phyloP scores from a whole-genome alignment of 2,329 filamentous ascomycete species.

The Pseudocercospora cruenta region DNA sequence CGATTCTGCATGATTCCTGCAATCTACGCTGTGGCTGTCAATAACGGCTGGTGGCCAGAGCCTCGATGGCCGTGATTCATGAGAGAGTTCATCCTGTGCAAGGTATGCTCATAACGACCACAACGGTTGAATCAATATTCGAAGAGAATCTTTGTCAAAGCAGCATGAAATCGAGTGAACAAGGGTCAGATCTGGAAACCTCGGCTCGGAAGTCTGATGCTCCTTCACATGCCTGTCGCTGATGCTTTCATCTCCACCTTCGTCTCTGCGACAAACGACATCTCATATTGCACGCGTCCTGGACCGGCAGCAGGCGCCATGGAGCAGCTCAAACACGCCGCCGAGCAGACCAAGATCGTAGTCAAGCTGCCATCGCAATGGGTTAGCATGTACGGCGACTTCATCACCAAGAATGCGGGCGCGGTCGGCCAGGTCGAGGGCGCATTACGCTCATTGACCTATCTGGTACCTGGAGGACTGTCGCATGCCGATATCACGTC shows the following conservation, averaged over 20 bases:
- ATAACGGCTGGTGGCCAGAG: neutral
- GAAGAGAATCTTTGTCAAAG: neutral
- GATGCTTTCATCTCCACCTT: neutral
- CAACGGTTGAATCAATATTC: neutral
- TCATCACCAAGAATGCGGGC: conserved; percentile 92
- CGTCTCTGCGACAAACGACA: neutral
- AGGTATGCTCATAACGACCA: neutral
- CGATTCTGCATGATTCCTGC: conserved; percentile 2
- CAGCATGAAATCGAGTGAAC: neutral
- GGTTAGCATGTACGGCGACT: conserved; percentile 72
- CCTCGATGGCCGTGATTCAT: neutral
- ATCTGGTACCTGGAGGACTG: conserved; percentile 89
- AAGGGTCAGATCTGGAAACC: neutral
- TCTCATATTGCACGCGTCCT: neutral
- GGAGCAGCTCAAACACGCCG: conserved; percentile 35
- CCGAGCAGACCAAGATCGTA: conserved; percentile 35
- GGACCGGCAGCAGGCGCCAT: conserved; percentile 23
- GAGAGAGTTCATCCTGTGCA: neutral
- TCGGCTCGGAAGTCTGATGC: conserved; percentile 1
- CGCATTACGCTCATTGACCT: conserved; percentile 86
- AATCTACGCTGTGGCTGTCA: neutral
- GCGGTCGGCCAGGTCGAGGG: conserved; percentile 96
- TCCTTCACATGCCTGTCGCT: conserved; percentile 5
- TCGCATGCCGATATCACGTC: conserved; percentile 93
- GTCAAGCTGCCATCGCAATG: conserved; percentile 38